Evolutionary conservation across 2,329 filamentous ascomycete species (phyloP).

Genomic region (Pseudogymnoascus destructans): DNA sequence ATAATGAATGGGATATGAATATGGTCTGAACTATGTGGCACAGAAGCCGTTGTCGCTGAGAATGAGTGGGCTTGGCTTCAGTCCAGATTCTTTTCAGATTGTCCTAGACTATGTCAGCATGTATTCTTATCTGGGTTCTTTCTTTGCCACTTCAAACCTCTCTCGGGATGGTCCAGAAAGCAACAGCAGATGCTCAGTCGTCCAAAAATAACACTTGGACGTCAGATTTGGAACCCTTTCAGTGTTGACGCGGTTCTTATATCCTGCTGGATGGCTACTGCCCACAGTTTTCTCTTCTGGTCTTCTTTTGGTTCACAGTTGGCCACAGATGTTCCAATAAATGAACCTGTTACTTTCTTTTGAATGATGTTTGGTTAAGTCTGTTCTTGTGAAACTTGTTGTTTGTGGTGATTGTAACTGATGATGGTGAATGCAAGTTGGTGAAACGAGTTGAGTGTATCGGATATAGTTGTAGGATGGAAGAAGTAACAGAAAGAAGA

Average conservation of each 20-base stretch:
- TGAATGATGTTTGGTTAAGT: not conserved
- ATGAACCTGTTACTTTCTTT: not conserved
- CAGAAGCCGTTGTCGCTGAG: not conserved
- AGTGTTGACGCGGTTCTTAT: not conserved
- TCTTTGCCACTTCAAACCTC: not conserved
- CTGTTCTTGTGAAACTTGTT: conserved; percentile 1
- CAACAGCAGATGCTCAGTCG: not conserved
- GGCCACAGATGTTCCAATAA: not conserved
- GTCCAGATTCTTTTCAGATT: not conserved
- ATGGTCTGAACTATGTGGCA: not conserved
- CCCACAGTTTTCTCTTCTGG: not conserved
- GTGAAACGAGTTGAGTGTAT: not conserved
- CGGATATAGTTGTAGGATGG: not conserved
- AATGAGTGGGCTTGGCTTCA: not conserved
- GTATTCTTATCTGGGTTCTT: not conserved
- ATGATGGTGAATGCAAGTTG: not conserved
- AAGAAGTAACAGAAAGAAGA: not conserved
- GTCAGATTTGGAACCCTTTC: not conserved
- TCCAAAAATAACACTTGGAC: not conserved
- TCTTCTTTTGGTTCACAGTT: not conserved
- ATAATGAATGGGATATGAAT: not conserved
- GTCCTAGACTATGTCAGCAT: not conserved
- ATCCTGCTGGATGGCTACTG: not conserved
- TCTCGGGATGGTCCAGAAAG: not conserved
- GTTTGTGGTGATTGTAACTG: not conserved